Evolutionary conservation across 768 basidiomycete genomes (phyloP), one percentile per base, ranked within the genome.

Genomic region (Suillus brevipes): DNA sequence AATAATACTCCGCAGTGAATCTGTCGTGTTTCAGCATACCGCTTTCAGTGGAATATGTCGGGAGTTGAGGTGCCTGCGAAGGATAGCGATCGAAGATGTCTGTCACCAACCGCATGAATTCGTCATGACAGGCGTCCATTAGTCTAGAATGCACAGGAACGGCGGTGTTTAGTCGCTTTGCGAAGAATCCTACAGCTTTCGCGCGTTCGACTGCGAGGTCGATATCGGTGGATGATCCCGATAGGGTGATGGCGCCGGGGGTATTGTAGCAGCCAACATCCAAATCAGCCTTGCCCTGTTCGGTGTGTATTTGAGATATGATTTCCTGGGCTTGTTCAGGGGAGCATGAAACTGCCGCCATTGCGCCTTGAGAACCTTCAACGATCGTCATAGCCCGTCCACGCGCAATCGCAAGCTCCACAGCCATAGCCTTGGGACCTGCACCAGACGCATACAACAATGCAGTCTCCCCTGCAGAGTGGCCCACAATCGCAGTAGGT

Each of bases 381-480:
- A 78, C 66, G 0, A 69, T 59, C 1, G 73, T 67, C 71, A 83
- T 74, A 3, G 79, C 75, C 36, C 65, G 63, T n/a, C 81, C 81
- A 23, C 82, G 79, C 49, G 77, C 78, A 57, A 83, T 78, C 1
- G 82, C 77, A 7, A 84, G 66, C 66, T 83, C 80, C 38, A 84
- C 60, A 3, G 80, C 82, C 76, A 81, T 73, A 0, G 73, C 75
- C 56, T 78, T 77, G 0, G 79, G 68, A 2, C 71, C 77, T 5
- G 83, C 81, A 25, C 82, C 81, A 5, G 80, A 81, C 0, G 81
- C 78, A 62, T 82, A 82, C 13, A 83, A 64, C 23, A 83, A 56
- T 0, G 79, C 79, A 0, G 81, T 80, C 66, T 84, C 83, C 13
- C 83, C 83, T 16, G 82, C 81, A n/a, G 83, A 83, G 69, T 83